A percentile compares a stretch with the other conserved stretches of the same genome.
Conservation (phyloP, 345 rosid species). For the Psidium guajava region DNA sequence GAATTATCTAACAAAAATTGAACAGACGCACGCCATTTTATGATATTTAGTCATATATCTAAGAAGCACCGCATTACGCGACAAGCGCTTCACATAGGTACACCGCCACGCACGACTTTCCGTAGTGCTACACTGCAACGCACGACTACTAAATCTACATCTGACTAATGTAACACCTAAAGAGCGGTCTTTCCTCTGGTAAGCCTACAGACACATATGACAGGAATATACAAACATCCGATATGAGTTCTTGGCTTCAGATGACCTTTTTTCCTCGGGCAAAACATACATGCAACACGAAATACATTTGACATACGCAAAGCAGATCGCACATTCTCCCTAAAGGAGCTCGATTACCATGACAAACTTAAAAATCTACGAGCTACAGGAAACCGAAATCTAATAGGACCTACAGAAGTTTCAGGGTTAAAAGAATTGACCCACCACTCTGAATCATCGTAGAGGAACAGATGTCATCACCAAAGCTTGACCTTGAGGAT, state of each 20-base stretch:
- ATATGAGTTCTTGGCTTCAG: not conserved
- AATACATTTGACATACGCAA: not conserved
- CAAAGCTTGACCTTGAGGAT: not conserved
- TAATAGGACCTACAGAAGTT: not conserved
- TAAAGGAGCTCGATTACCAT: not conserved
- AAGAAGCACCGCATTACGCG: not conserved
- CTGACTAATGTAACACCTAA: not conserved
- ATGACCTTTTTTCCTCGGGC: not conserved
- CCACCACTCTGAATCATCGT: not conserved
- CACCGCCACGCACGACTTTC: not conserved
- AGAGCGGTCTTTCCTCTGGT: not conserved
- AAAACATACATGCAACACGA: not conserved
- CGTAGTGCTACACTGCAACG: not conserved
- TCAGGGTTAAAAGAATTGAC: not conserved
- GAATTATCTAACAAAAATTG: not conserved
- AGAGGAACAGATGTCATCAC: not conserved
- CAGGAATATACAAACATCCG: not conserved
- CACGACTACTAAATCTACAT: not conserved
- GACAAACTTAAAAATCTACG: not conserved
- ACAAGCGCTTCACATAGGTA: not conserved
- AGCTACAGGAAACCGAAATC: not conserved
- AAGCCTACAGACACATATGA: not conserved
- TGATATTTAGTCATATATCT: not conserved
- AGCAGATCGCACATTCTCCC: not conserved
- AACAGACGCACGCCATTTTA: not conserved